phyloP scores from a whole-genome alignment of 768 basidiomycete species.

The Harrya chromipes region DNA sequence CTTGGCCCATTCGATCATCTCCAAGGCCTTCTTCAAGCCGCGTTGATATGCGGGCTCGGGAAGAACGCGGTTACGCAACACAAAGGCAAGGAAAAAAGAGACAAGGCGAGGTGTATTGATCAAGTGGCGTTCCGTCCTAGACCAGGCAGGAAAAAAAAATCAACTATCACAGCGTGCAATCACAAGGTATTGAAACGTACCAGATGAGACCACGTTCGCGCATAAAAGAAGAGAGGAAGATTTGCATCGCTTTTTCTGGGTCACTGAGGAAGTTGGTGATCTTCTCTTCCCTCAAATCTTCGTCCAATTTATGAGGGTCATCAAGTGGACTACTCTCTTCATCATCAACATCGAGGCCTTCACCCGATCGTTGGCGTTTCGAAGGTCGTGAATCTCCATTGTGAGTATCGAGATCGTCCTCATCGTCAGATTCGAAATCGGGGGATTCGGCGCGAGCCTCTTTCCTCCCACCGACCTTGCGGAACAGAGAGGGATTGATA shows the following conservation, averaged over 20 bases:
- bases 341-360: constrained; percentile 12
- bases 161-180: background rate
- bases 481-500: constrained; percentile 39
- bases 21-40: constrained; percentile 45
- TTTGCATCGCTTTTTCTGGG: constrained; percentile 53
- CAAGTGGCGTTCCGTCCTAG: constrained; percentile 49
- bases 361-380: constrained; percentile 27
- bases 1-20: constrained; percentile 38
- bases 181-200: constrained; percentile 35
- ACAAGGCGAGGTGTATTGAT: constrained; percentile 51
- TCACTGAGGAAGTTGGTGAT: constrained; percentile 56
- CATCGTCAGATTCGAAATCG: constrained; percentile 34
- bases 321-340: constrained; percentile 35
- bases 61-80: constrained; percentile 55
- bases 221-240: constrained; percentile 72
- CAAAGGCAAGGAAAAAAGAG: constrained; percentile 56
- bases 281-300: constrained; percentile 40
- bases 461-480: constrained; percentile 32
- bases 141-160: background rate
- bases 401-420: constrained; percentile 18
- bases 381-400: constrained; percentile 8
- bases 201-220: constrained; percentile 66
- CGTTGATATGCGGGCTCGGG: constrained; percentile 46
- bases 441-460: constrained; percentile 30
- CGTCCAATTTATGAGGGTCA: constrained; percentile 33